Percentiles rank a stretch among this genome's conserved stretches.
Evolutionary conservation across 163 green algal species (phyloP).

Genomic region (Chlorella variabilis): DNA sequence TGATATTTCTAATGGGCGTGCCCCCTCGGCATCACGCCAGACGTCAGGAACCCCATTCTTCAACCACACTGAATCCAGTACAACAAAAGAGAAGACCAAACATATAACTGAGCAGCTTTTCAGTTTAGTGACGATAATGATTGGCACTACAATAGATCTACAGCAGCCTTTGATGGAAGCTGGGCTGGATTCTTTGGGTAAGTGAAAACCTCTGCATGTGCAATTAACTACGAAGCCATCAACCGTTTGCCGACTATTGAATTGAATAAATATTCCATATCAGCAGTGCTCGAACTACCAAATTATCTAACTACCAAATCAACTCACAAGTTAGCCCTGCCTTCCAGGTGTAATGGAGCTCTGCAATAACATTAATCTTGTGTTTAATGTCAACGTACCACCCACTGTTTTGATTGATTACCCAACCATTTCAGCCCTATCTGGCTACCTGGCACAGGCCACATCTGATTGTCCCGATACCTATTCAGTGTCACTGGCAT

Average conservation of each 20-base stretch:
- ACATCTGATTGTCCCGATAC: no score
- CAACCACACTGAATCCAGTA: no score
- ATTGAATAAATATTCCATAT: neutral
- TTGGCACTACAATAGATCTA: neutral
- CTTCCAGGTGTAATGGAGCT: constrained; percentile 11
- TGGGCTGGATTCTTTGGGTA: constrained; percentile 7
- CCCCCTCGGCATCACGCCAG: no score
- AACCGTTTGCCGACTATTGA: no score
- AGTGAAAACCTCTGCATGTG: no score
- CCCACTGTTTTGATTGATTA: constrained; percentile 54
- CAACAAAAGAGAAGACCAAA: no score
- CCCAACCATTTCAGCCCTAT: neutral
- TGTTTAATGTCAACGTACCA: constrained; percentile 61
- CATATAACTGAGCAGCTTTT: neutral
- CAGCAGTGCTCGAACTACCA: neutral
- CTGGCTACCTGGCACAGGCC: neutral
- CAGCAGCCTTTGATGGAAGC: constrained; percentile 13
- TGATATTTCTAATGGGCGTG: no score
- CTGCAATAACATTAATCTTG: constrained; percentile 60
- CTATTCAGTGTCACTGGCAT: no score
- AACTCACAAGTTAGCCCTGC: no score
- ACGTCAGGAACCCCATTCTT: no score
- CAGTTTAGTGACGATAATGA: neutral
- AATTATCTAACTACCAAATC: no score
- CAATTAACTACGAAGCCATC: no score